Base-by-base conservation (phyloP, 1,284 basidiomycete genomes). In the Thelephora terrestris region DNA sequence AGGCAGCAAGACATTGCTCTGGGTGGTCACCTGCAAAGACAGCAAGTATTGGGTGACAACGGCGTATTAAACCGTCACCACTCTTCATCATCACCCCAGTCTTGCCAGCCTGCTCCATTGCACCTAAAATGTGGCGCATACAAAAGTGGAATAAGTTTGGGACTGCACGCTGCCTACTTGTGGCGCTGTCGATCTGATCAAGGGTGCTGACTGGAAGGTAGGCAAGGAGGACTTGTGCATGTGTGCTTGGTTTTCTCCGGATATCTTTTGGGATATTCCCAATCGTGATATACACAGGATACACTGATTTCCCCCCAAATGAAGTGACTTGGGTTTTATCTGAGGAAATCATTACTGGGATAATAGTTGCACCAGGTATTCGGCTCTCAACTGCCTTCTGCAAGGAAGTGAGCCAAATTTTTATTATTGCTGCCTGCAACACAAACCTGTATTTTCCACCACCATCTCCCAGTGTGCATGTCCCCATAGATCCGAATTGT, bases 391-490 rank as follows among this genome's bases (percentile, higher is more conserved):
- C 7, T 7, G 17, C 21, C 20, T 14, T 24, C 45, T 46, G 32
- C 10, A 14, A 46, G n/a, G 34, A 12, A 36, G n/a, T 36, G 34
- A 12, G 10, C 12, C 34, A 36, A 10, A 12, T 36, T 12, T 10
- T 36, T 36, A n/a, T n/a, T n/a, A n/a, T n/a, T n/a, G n/a, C n/a
- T n/a, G n/a, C n/a, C n/a, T n/a, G n/a, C n/a, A 36, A n/a, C 10
- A n/a, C 57, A 18, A 25, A 65, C 67, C 61, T 71, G 68, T 0
- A 58, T 66, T 7, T 49, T 36, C 64, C 65, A 69, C 67, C 66
- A 68, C 68, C 67, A 69, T 27, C 60, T 57, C 0, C 64, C 64
- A 0, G 67, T 67, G 34, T 68, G 52, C 53, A 70, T 62, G 16
- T 66, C 64, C 52, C 64, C 58, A 45, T 56, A 68, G 1, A 66